Evolutionary conservation across 1,284 basidiomycete species (phyloP), one percentile per base, ranked within the genome.

Genomic region (Rhizoctonia solani): DNA sequence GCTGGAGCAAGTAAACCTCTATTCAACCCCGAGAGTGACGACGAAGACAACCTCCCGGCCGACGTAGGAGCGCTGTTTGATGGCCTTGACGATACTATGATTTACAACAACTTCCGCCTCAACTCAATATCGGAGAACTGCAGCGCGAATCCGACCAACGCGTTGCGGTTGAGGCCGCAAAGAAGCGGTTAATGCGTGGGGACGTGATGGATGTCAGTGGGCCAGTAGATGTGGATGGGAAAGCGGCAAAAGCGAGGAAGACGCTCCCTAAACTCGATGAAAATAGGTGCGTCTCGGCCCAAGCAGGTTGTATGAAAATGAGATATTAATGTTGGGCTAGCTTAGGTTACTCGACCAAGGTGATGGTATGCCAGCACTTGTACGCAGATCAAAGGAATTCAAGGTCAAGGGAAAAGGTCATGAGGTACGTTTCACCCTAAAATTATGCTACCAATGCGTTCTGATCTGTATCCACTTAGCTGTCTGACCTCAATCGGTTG

Each of bases 371-470:
- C 90, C 90, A 0, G 82, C 85, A 49, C 81, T 98, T 29, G 82
- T 93, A 49, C 80, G 87, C 66, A 82, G 87, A 63, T 83, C 88
- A 16, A 90, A 90, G 77, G 79, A 84, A 59, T 92, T 94, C 77
- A 88, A 84, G 72, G 81, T 86, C 21, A 89, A 85, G 71, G 94
- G 93, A 2, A 96, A 96, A 76, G 94, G 94, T 0, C 85, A 92
- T 72, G 95, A 98, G 82, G 93, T 92, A 72, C 53, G 81, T 77
- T 6, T 53, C 54, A 30, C 25, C 21, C 16, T n/a, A n/a, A n/a
- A n/a, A 52, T 0, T 42, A 69, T 21, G 21, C 13, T 19, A 42
- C 46, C 25, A 27, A 37, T 41, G 53, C 44, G 32, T 27, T 14
- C 42, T 16, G 21, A n/a, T n/a, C 25, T 21, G 13, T 3, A 32